Percentiles rank a stretch among this genome's conserved stretches.
phyloP scores from a whole-genome alignment of 2,329 filamentous ascomycete species.

The Aureobasidium mangrovei region DNA sequence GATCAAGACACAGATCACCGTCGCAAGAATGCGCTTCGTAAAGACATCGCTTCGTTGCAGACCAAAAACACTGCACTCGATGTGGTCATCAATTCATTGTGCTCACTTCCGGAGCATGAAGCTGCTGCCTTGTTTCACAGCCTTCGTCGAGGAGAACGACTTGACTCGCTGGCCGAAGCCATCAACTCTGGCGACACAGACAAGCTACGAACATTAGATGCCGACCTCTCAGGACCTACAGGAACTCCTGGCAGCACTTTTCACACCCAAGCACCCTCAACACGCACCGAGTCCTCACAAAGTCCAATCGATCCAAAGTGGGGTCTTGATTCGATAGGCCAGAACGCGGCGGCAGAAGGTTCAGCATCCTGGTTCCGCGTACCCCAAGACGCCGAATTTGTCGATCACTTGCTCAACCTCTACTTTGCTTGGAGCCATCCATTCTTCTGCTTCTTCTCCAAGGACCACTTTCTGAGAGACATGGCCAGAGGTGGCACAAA shows the following conservation, averaged over 20 bases:
- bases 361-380: slow-evolving; percentile 24
- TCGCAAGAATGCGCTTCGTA: slow-evolving; percentile 34
- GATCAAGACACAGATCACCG: slow-evolving; percentile 41
- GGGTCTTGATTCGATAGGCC: background rate
- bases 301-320: slow-evolving; percentile 3
- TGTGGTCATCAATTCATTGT: slow-evolving; percentile 37
- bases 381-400: slow-evolving; percentile 27
- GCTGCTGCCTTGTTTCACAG: slow-evolving; percentile 35
- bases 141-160: slow-evolving; percentile 28
- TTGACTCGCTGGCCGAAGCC: slow-evolving; percentile 12
- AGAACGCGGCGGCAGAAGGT: background rate
- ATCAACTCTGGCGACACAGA: slow-evolving; percentile 11
- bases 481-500: slow-evolving; percentile 52
- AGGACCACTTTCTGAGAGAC: slow-evolving; percentile 61
- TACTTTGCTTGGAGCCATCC: slow-evolving; percentile 56
- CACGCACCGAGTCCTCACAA: background rate
- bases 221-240: slow-evolving; percentile 6
- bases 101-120: slow-evolving; percentile 37
- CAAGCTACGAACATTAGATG: slow-evolving; percentile 9
- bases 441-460: slow-evolving; percentile 63
- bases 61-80: slow-evolving; percentile 29
- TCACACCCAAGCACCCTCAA: slow-evolving; percentile 5
- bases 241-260: background rate
- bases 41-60: slow-evolving; percentile 32
- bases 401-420: slow-evolving; percentile 28